phyloP scores from a whole-genome alignment of 495 filamentous ascomycete genomes.

The Xylaria flabelliformis region DNA sequence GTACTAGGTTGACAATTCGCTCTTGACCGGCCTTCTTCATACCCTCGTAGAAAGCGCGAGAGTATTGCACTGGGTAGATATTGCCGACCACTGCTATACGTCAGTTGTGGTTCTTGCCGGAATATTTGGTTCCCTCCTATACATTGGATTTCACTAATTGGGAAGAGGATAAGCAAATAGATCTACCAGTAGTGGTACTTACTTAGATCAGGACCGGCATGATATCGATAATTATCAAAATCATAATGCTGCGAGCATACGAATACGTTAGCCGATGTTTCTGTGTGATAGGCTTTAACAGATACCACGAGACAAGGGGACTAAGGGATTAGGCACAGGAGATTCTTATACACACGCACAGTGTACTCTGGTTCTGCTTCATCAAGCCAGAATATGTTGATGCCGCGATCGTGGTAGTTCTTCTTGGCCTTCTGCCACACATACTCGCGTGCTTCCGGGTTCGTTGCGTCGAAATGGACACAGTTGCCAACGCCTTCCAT shows the following conservation, averaged over 20 bases:
- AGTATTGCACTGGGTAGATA: conserved; percentile 61
- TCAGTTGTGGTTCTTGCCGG: not conserved
- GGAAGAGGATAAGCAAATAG: not conserved
- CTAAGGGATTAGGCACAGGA: not conserved
- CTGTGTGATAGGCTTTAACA: no score
- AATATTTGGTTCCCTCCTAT: not conserved
- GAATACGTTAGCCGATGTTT: not conserved
- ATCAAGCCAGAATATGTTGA: conserved; percentile 66
- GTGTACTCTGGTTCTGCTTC: conserved; percentile 66
- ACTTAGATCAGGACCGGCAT: conserved; percentile 56
- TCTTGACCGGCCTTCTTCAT: conserved; percentile 43
- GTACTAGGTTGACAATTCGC: conserved; percentile 61
- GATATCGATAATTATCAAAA: conserved; percentile 65
- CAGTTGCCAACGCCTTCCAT: conserved; percentile 62
- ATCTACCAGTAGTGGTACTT: not conserved
- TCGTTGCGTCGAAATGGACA: conserved; percentile 63
- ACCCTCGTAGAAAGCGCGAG: conserved; percentile 63
- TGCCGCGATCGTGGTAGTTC: conserved; percentile 64
- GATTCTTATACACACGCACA: not conserved
- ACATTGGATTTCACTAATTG: not conserved
- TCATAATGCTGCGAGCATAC: conserved; percentile 50
- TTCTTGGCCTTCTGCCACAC: conserved; percentile 61
- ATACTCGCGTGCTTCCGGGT: conserved; percentile 56
- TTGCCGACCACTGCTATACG: conserved; percentile 53
- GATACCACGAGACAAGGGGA: no score